These are phyloP conservation scores for Dissoconium aciculare DNA, from an alignment of 2,329 filamentous ascomycete genomes.

Conservation along the genomic window DNA sequence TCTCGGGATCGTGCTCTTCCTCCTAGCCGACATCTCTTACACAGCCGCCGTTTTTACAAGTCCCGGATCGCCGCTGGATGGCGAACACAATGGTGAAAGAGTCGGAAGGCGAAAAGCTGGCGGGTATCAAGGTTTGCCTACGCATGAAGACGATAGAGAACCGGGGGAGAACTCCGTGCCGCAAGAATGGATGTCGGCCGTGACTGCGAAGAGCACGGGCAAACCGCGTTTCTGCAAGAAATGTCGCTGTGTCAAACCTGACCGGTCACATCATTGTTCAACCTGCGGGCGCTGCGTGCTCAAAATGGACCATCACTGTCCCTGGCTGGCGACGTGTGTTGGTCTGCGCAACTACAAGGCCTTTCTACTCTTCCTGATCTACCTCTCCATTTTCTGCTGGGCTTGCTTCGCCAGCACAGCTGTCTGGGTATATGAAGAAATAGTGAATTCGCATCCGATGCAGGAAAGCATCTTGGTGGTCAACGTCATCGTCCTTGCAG, in stretches of 20 bases:
- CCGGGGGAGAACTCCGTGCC: constrained; percentile 21
- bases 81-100: constrained; percentile 9
- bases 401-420: constrained; percentile 62
- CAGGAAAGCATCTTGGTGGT: constrained; percentile 59
- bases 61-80: constrained; percentile 52
- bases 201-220: constrained; percentile 78
- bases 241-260: constrained; percentile 85
- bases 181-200: constrained; percentile 40
- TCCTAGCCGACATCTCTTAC: constrained; percentile 75
- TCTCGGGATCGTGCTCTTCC: constrained; percentile 56
- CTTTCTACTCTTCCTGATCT: constrained; percentile 82
- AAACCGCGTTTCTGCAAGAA: constrained; percentile 90
- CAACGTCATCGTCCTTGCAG: constrained; percentile 77
- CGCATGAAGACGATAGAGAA: constrained; percentile 43
- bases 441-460: constrained; percentile 55
- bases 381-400: constrained; percentile 75
- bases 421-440: constrained; percentile 72
- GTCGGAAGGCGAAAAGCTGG: constrained; percentile 10
- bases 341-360: constrained; percentile 91
- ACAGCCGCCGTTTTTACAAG: constrained; percentile 85
- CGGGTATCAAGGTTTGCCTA: constrained; percentile 70
- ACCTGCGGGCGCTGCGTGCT: constrained; percentile 86
- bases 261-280: constrained; percentile 92
- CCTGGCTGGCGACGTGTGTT: constrained; percentile 92
- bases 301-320: constrained; percentile 99